phyloP scores from a whole-genome alignment of 106 monocot species.

The Agapanthus africanus region DNA sequence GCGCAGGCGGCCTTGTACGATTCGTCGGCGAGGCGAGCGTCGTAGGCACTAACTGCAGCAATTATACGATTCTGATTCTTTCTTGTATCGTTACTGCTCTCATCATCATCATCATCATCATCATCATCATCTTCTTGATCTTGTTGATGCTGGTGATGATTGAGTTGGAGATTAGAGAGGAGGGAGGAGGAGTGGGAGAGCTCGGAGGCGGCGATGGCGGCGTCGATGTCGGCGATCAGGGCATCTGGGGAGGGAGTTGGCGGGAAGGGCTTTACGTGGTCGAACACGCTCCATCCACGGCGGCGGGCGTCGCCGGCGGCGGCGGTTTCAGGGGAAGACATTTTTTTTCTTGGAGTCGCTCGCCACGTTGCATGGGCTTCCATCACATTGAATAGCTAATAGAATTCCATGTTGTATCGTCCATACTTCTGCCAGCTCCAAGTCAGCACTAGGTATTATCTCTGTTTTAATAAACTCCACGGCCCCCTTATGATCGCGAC shows the following conservation, averaged over 20 bases:
- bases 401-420: too few species aligned
- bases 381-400: too few species aligned
- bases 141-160: neutral
- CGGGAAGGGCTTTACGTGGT: slow-evolving; percentile 17
- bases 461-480: too few species aligned
- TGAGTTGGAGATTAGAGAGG: neutral
- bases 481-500: too few species aligned
- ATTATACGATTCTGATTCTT: neutral
- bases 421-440: too few species aligned
- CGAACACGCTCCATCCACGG: too few species aligned
- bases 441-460: too few species aligned
- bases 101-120: neutral
- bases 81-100: neutral
- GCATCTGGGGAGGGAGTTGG: slow-evolving; percentile 13
- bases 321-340: too few species aligned
- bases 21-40: slow-evolving; percentile 17
- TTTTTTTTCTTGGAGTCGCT: too few species aligned
- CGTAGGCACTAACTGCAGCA: neutral
- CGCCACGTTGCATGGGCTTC: too few species aligned
- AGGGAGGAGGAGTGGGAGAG: slow-evolving; percentile 11
- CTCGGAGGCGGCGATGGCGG: slow-evolving; percentile 18
- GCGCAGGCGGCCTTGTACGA: slow-evolving; percentile 15
- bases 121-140: neutral
- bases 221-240: slow-evolving; percentile 21
- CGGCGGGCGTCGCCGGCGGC: too few species aligned